Evolutionary conservation across 768 basidiomycete species (phyloP).

Genomic region (Xerocomellus chrysenteron): DNA sequence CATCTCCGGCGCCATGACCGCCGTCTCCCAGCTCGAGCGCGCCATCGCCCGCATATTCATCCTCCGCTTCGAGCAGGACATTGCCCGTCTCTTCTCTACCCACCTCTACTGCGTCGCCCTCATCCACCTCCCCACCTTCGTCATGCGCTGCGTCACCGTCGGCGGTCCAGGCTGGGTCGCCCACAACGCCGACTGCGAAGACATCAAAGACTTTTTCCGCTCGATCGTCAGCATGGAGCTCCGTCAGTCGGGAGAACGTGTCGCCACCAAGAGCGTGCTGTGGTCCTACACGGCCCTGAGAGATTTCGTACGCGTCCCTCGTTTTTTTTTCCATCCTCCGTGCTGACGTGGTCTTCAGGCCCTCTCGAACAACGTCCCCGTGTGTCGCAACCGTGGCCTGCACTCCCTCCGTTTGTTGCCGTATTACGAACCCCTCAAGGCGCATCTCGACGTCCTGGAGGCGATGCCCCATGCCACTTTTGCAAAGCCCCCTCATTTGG

Average conservation of each 20-base stretch:
- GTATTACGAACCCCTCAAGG: conserved; percentile 54
- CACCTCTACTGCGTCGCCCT: conserved; percentile 64
- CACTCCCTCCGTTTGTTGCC: conserved; percentile 68
- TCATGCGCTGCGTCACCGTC: conserved; percentile 60
- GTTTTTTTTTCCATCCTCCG: neutral
- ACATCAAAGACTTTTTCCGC: conserved; percentile 74
- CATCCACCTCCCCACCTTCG: conserved; percentile 64
- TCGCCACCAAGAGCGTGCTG: conserved; percentile 75
- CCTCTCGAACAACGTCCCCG: conserved; percentile 63
- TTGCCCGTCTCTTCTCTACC: conserved; percentile 71
- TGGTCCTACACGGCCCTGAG: conserved; percentile 79
- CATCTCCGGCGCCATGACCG: conserved; percentile 54
- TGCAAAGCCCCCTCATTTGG: conserved; percentile 64
- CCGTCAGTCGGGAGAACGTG: conserved; percentile 73
- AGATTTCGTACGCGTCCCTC: conserved; percentile 59
- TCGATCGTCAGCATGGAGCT: conserved; percentile 73
- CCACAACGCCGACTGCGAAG: conserved; percentile 63
- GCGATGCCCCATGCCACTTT: conserved; percentile 56
- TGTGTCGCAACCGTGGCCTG: conserved; percentile 63
- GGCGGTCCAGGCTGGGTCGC: conserved; percentile 70
- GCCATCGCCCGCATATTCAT: conserved; percentile 67
- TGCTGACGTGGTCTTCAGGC: conserved; percentile 42
- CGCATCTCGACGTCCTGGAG: conserved; percentile 62
- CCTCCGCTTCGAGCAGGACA: conserved; percentile 71
- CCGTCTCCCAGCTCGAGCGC: conserved; percentile 66